Evolutionary conservation across 2,329 filamentous ascomycete species (phyloP).

Genomic region (Aureobasidium sp.): DNA sequence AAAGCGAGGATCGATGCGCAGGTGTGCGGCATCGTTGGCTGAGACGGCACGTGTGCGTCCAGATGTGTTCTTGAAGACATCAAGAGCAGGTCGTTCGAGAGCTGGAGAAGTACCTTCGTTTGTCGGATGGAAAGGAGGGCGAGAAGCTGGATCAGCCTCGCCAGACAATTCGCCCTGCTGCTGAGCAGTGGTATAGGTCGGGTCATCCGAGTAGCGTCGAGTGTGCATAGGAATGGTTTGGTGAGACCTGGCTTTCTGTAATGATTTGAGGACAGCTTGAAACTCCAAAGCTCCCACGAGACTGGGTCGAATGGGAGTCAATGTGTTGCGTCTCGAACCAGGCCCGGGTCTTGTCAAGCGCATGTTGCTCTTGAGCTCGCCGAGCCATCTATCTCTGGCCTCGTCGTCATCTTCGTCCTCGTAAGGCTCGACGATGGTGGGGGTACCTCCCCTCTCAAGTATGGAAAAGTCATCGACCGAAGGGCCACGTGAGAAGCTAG

Average conservation of each 20-base stretch:
- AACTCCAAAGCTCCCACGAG: constrained; percentile 92
- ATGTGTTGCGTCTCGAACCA: constrained; percentile 61
- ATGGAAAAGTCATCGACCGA: constrained; percentile 59
- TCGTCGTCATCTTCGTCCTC: constrained; percentile 57
- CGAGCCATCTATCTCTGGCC: constrained; percentile 56
- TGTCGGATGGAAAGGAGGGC: constrained; percentile 29
- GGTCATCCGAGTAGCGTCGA: constrained; percentile 63
- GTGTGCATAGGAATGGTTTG: constrained; percentile 62
- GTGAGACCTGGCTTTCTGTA: constrained; percentile 74
- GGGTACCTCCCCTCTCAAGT: constrained; percentile 48
- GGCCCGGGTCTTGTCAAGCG: constrained; percentile 65
- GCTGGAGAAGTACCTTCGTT: not conserved
- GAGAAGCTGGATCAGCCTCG: constrained; percentile 40
- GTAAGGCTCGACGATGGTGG: constrained; percentile 47
- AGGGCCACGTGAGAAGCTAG: constrained; percentile 35
- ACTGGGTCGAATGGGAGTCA: constrained; percentile 85
- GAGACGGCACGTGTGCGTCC: constrained; percentile 48
- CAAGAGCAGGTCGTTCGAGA: constrained; percentile 17
- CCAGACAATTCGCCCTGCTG: constrained; percentile 43
- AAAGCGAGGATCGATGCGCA: constrained; percentile 37
- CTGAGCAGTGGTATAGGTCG: constrained; percentile 39
- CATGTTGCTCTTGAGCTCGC: constrained; percentile 91
- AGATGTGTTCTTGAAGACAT: constrained; percentile 25
- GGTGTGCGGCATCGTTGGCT: constrained; percentile 48
- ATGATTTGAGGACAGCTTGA: constrained; percentile 76